A percentile compares a stretch with the other conserved stretches of the same genome.
Conservation (phyloP, 1,139 yeast species). For the Torulaspora globosa region DNA sequence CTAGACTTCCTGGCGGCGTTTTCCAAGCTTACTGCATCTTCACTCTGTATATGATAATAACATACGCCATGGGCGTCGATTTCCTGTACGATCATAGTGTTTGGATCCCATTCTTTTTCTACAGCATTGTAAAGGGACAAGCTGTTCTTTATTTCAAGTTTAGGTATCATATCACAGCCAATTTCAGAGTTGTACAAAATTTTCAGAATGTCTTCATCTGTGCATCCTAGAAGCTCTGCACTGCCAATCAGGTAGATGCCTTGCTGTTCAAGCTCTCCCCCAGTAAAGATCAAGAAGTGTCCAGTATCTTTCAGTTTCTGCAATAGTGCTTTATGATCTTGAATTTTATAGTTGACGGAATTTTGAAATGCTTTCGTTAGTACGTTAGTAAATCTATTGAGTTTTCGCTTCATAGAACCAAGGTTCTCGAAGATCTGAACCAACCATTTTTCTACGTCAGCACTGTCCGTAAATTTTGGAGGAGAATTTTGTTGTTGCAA, state of each 20-base stretch:
- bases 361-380: slow-evolving; percentile 73
- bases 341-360: slow-evolving; percentile 63
- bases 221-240: slow-evolving; percentile 37
- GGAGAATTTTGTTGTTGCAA: slow-evolving; percentile 69
- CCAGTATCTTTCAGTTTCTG: slow-evolving; percentile 51
- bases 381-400: slow-evolving; percentile 70
- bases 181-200: slow-evolving; percentile 38
- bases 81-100: slow-evolving; percentile 26
- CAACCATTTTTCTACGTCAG: slow-evolving; percentile 75
- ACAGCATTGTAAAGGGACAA: slow-evolving; percentile 31
- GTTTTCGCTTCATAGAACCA: slow-evolving; percentile 79
- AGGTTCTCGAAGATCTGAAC: slow-evolving; percentile 78
- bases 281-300: slow-evolving; percentile 77
- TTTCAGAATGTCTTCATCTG: slow-evolving; percentile 38
- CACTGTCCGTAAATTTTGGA: slow-evolving; percentile 45
- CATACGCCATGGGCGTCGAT: slow-evolving; percentile 27
- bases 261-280: slow-evolving; percentile 59
- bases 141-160: slow-evolving; percentile 34
- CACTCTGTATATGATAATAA: slow-evolving; percentile 27
- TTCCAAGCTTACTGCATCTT: slow-evolving; percentile 15
- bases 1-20: slow-evolving; percentile 1
- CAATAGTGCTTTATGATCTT: slow-evolving; percentile 53
- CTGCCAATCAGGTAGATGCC: slow-evolving; percentile 48
- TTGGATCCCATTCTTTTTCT: slow-evolving; percentile 25
- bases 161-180: slow-evolving; percentile 39